These are phyloP conservation scores for Rossbeevera mucosa DNA, from an alignment of 768 basidiomycete genomes.

Conservation along the genomic window DNA sequence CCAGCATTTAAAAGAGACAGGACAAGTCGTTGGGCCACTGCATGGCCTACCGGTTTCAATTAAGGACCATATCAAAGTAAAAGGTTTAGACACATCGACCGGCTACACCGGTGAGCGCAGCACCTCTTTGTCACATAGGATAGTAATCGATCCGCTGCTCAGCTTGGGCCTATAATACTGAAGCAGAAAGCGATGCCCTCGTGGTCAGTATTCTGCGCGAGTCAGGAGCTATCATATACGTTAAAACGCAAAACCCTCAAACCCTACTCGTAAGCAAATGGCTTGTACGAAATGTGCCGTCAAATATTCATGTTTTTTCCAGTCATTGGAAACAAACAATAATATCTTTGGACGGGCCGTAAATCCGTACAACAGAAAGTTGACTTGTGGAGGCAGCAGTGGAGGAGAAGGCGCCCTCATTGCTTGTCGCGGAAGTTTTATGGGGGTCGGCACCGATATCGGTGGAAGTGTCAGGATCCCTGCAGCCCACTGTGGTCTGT, in stretches of 20 bases:
- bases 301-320: slow-evolving; percentile 11
- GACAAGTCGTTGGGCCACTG: slow-evolving; percentile 43
- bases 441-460: slow-evolving; percentile 45
- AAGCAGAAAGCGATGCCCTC: slow-evolving; percentile 39
- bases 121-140: not conserved
- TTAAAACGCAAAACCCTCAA: slow-evolving; percentile 46
- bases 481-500: slow-evolving; percentile 39
- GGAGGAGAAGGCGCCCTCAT: slow-evolving; percentile 47
- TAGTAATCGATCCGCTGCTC: slow-evolving; percentile 14
- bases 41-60: slow-evolving; percentile 43
- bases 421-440: slow-evolving; percentile 38
- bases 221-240: slow-evolving; percentile 43
- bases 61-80: slow-evolving; percentile 46
- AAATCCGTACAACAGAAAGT: slow-evolving; percentile 58
- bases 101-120: slow-evolving; percentile 25
- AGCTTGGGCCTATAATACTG: slow-evolving; percentile 38
- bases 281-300: not conserved
- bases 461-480: slow-evolving; percentile 45
- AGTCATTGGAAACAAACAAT: slow-evolving; percentile 53
- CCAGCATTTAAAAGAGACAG: slow-evolving; percentile 40
- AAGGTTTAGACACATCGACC: slow-evolving; percentile 38
- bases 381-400: slow-evolving; percentile 44
- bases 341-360: slow-evolving; percentile 53
- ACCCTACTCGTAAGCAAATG: slow-evolving; percentile 40
- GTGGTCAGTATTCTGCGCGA: slow-evolving; percentile 42